Evolutionary conservation across 176 grass and related monocot genomes (phyloP).

Genomic region (Aegilops bicornis): DNA sequence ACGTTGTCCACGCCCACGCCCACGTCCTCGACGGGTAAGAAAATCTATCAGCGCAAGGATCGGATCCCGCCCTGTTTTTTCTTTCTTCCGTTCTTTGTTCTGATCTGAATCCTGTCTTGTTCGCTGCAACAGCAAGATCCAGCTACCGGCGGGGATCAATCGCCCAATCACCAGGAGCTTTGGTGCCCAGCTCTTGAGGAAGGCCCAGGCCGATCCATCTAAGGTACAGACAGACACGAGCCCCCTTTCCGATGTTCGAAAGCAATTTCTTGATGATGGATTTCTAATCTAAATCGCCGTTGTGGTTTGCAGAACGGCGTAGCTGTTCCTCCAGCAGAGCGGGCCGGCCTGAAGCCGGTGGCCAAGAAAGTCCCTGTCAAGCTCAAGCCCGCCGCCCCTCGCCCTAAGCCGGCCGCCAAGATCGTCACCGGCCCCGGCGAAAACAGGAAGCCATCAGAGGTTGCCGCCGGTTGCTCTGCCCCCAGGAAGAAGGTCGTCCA

Average conservation of each 20-base stretch:
- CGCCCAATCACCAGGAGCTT: constrained; percentile 60
- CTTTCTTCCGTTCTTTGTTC: background rate
- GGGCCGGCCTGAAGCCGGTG: constrained; percentile 31
- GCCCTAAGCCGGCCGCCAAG: constrained; percentile 34
- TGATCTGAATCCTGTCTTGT: background rate
- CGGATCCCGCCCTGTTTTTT: background rate
- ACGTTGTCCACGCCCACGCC: constrained; percentile 33
- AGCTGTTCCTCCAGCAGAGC: background rate
- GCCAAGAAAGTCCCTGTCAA: constrained; percentile 47
- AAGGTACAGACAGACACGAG: constrained; percentile 37
- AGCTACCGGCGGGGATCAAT: constrained; percentile 44
- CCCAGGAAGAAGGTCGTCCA: constrained; percentile 53
- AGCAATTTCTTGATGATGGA: background rate
- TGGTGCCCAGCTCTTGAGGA: constrained; percentile 55
- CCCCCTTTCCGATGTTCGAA: background rate
- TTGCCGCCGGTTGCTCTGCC: background rate
- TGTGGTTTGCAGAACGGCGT: constrained; percentile 13
- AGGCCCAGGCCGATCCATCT: constrained; percentile 36
- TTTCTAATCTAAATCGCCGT: background rate
- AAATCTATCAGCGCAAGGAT: background rate
- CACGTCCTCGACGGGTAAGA: constrained; percentile 34
- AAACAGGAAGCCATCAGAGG: constrained; percentile 2
- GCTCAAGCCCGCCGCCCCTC: background rate
- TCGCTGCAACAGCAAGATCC: constrained; percentile 27
- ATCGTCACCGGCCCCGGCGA: constrained; percentile 10